These are phyloP conservation scores for Abelmoschus esculentus DNA, from an alignment of 345 rosid species.

Conservation along the genomic window DNA sequence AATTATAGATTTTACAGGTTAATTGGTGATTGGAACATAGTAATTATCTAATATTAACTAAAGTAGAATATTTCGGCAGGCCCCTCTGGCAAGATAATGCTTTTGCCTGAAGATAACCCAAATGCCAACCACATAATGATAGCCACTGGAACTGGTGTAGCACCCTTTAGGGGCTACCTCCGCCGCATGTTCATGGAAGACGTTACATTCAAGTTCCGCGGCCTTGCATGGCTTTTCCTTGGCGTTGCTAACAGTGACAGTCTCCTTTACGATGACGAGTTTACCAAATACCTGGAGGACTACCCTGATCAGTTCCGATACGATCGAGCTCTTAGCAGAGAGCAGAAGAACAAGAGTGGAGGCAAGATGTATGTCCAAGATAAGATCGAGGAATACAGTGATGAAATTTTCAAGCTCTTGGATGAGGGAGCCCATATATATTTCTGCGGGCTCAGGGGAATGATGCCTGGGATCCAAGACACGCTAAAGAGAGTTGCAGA, in stretches of 20 bases:
- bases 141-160: constrained; percentile 92
- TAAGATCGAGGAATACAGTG: constrained; percentile 92
- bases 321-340: constrained; percentile 83
- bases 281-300: constrained; percentile 61
- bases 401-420: constrained; percentile 75
- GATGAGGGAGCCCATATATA: constrained; percentile 93
- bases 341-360: constrained; percentile 79
- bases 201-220: constrained; percentile 67
- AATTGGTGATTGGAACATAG: background rate
- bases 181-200: constrained; percentile 96
- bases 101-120: constrained; percentile 80
- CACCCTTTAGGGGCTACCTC: constrained; percentile 86
- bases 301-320: constrained; percentile 76
- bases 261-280: constrained; percentile 87
- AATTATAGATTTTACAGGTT: too few relatives aligned
- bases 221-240: constrained; percentile 95
- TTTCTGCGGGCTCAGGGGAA: constrained; percentile 94
- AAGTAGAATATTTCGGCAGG: constrained; percentile 37
- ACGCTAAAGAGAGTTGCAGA: constrained; percentile 83
- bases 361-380: constrained; percentile 98
- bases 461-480: constrained; percentile 97
- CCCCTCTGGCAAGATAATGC: constrained; percentile 94
- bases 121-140: constrained; percentile 92
- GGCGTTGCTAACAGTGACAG: constrained; percentile 96
- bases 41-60: background rate